These are phyloP conservation scores for Vaccinium darrowii DNA, from an alignment of 148 eudicot species.

Conservation along the genomic window DNA sequence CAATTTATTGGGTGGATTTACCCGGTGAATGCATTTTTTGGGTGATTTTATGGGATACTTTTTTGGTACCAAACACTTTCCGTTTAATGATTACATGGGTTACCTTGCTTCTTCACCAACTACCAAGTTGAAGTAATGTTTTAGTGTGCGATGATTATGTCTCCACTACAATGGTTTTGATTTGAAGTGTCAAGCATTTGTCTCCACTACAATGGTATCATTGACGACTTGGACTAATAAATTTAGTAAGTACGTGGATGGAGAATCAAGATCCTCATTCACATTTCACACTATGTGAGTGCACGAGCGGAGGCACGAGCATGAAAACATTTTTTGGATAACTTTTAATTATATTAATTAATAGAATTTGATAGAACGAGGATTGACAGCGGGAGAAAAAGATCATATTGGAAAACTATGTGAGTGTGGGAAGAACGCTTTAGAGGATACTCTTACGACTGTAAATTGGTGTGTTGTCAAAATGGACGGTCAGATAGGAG, in stretches of 20 bases:
- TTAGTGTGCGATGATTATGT: not conserved
- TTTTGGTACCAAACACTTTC: no score
- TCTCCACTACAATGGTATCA: not conserved
- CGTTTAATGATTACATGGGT: no score
- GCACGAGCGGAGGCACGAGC: not conserved
- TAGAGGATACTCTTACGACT: no score
- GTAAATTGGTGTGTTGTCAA: no score
- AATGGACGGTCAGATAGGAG: no score
- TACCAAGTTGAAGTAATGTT: not conserved
- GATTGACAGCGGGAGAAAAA: not conserved
- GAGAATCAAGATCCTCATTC: not conserved
- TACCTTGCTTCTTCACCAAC: no score
- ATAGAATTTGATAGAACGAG: no score
- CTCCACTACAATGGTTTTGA: not conserved
- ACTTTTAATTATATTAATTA: not conserved
- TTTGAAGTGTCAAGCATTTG: not conserved
- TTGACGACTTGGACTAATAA: not conserved
- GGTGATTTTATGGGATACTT: no score
- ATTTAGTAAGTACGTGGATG: not conserved
- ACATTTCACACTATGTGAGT: not conserved
- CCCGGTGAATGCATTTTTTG: no score
- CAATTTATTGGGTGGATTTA: no score
- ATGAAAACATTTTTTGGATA: not conserved
- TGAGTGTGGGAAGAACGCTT: no score
- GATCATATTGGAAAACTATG: not conserved